Conservation (phyloP, 768 basidiomycete genomes). For the Gautieria morchelliformis region DNA sequence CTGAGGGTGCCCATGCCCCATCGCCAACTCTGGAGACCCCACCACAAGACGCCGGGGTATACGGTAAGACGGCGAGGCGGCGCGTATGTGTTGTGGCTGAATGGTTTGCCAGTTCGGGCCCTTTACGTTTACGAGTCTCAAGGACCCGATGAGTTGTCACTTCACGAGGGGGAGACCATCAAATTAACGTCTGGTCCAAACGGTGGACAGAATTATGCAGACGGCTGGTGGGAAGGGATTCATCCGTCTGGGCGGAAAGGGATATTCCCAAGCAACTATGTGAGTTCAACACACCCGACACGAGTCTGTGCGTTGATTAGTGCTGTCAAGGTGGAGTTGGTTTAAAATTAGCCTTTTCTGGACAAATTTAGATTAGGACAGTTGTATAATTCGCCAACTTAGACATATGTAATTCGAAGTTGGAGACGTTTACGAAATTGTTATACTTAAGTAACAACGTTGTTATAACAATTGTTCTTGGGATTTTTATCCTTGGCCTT, state of each 20-base stretch:
- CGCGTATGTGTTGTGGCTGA: not conserved
- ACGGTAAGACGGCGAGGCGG: conserved; percentile 34
- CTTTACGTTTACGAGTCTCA: conserved; percentile 70
- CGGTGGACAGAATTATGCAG: conserved; percentile 58
- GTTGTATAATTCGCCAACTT: too few species aligned
- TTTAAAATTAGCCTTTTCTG: not conserved
- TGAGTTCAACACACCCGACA: conserved; percentile 17
- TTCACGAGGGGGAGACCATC: conserved; percentile 52
- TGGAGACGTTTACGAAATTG: too few species aligned
- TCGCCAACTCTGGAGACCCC: conserved; percentile 12
- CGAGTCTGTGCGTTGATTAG: not conserved
- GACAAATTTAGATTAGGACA: too few species aligned
- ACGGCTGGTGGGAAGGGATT: conserved; percentile 86
- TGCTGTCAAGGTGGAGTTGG: not conserved
- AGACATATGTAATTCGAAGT: too few species aligned
- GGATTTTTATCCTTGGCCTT: too few species aligned
- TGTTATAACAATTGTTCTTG: too few species aligned
- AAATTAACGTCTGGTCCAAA: conserved; percentile 52
- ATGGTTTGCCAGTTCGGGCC: conserved; percentile 50
- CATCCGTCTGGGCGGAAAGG: conserved; percentile 54
- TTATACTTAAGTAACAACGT: too few species aligned
- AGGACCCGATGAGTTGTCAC: conserved; percentile 58
- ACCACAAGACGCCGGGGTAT: conserved; percentile 32
- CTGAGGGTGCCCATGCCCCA: conserved; percentile 16
- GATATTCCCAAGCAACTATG: conserved; percentile 86